These are phyloP conservation scores for Termitomyces sp. DNA, from an alignment of 768 basidiomycete species.

Conservation along the genomic window DNA sequence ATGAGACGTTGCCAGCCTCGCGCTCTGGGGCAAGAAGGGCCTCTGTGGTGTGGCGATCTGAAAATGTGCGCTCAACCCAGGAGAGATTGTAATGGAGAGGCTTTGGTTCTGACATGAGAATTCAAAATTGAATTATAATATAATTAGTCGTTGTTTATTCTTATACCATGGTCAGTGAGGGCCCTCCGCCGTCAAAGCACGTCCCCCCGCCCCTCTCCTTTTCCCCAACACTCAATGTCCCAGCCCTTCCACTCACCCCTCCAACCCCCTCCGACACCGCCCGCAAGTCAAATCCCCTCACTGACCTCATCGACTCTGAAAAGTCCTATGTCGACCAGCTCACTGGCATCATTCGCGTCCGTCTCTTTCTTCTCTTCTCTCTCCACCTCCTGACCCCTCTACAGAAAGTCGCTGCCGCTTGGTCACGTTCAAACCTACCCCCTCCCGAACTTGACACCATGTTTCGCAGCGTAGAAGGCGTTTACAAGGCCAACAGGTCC, in stretches of 20 bases:
- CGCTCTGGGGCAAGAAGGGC: conserved; percentile 47
- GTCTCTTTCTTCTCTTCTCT: conserved; percentile 21
- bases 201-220: conserved; percentile 7
- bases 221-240: conserved; percentile 2
- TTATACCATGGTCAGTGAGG: conserved; percentile 10
- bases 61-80: conserved; percentile 40
- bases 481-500: conserved; percentile 87
- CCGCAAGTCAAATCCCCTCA: conserved; percentile 68
- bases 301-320: conserved; percentile 93
- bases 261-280: conserved; percentile 34
- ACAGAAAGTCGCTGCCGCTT: conserved; percentile 96
- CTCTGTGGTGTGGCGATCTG: conserved; percentile 32
- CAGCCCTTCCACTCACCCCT: conserved; percentile 22
- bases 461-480: conserved; percentile 89
- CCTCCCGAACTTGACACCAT: conserved; percentile 87
- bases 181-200: background rate
- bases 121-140: background rate
- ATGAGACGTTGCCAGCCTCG: conserved; percentile 42
- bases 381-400: conserved; percentile 9
- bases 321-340: conserved; percentile 87
- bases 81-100: conserved; percentile 23
- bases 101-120: background rate
- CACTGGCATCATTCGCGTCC: conserved; percentile 83
- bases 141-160: background rate
- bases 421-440: conserved; percentile 93